A percentile compares a stretch with the other conserved stretches of the same genome.
Evolutionary conservation across 495 filamentous ascomycete genomes (phyloP).

Genomic region (Ramalina intermedia): DNA sequence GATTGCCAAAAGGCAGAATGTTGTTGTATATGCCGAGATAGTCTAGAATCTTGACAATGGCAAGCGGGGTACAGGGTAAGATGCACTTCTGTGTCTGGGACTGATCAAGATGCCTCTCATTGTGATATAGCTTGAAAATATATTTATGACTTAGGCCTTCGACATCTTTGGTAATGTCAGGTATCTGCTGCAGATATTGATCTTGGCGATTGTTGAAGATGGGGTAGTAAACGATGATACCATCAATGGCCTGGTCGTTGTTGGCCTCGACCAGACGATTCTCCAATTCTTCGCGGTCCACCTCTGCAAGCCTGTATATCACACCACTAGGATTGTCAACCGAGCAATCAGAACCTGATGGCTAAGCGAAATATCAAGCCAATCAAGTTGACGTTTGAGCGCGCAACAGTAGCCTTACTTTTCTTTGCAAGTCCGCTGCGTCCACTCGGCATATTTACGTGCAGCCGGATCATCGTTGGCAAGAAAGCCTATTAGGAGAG

Average conservation of each 20-base stretch:
- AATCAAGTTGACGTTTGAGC: slow-evolving; percentile 16
- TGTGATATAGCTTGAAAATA: slow-evolving; percentile 99
- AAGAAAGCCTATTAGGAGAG: slow-evolving; percentile 78
- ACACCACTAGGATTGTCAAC: slow-evolving; percentile 51
- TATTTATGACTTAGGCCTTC: slow-evolving; percentile 89
- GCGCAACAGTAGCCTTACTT: slow-evolving; percentile 46
- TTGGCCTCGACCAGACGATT: slow-evolving; percentile 75
- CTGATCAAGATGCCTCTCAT: slow-evolving; percentile 83
- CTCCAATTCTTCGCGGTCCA: slow-evolving; percentile 78
- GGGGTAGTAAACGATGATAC: slow-evolving; percentile 97
- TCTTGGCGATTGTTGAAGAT: slow-evolving; percentile 85
- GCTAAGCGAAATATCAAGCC: background rate
- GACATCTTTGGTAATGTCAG: slow-evolving; percentile 79
- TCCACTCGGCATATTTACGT: slow-evolving; percentile 89
- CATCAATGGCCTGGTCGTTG: slow-evolving; percentile 59
- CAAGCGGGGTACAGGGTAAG: slow-evolving; percentile 87
- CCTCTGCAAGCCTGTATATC: slow-evolving; percentile 64
- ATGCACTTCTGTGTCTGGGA: slow-evolving; percentile 71
- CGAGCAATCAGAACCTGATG: background rate
- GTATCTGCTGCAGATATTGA: slow-evolving; percentile 89
- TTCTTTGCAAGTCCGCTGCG: slow-evolving; percentile 85
- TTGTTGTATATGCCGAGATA: slow-evolving; percentile 91
- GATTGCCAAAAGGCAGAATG: slow-evolving; percentile 86
- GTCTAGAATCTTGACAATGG: slow-evolving; percentile 91
- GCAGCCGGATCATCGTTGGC: slow-evolving; percentile 85